Evolutionary conservation across 495 filamentous ascomycete genomes (phyloP).

Genomic region (Immersiella caudata): DNA sequence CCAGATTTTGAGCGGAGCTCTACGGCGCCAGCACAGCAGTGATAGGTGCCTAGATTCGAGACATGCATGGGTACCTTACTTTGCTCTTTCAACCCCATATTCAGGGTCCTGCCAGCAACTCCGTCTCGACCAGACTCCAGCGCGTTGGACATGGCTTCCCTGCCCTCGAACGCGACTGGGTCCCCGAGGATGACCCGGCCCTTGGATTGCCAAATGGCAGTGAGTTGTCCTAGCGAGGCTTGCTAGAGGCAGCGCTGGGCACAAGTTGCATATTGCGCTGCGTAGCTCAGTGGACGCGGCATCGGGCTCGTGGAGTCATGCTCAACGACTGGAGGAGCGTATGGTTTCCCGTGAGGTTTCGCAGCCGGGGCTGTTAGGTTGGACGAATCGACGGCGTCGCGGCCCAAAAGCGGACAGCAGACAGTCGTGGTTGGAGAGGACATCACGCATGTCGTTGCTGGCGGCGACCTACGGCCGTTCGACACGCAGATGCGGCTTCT

Average conservation of each 20-base stretch:
- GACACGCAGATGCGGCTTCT: conserved; percentile 18
- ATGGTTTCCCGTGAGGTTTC: conserved; percentile 4
- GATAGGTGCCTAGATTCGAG: conserved; percentile 15
- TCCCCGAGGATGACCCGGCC: conserved; percentile 2
- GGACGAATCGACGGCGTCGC: conserved; percentile 20
- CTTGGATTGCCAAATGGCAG: conserved; percentile 22
- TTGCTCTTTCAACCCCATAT: neutral
- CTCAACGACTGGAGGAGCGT: conserved; percentile 12
- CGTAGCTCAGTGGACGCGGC: conserved; percentile 12
- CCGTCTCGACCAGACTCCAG: neutral
- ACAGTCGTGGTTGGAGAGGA: conserved; percentile 12
- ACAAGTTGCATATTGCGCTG: conserved; percentile 9
- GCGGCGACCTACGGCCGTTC: conserved; percentile 15
- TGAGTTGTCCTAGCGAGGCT: conserved; percentile 19
- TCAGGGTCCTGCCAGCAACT: conserved; percentile 12
- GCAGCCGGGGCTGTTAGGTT: conserved; percentile 11
- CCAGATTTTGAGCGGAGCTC: conserved; percentile 6
- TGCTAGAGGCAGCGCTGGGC: conserved; percentile 19
- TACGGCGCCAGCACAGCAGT: conserved; percentile 13
- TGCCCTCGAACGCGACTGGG: conserved; percentile 9
- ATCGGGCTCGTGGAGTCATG: neutral
- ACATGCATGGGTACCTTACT: conserved; percentile 22
- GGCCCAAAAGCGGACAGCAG: conserved; percentile 15
- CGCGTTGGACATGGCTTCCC: neutral
- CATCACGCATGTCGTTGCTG: conserved; percentile 12